These are phyloP conservation scores for Trapa incisa DNA, from an alignment of 345 rosid genomes.

Conservation along the genomic window DNA sequence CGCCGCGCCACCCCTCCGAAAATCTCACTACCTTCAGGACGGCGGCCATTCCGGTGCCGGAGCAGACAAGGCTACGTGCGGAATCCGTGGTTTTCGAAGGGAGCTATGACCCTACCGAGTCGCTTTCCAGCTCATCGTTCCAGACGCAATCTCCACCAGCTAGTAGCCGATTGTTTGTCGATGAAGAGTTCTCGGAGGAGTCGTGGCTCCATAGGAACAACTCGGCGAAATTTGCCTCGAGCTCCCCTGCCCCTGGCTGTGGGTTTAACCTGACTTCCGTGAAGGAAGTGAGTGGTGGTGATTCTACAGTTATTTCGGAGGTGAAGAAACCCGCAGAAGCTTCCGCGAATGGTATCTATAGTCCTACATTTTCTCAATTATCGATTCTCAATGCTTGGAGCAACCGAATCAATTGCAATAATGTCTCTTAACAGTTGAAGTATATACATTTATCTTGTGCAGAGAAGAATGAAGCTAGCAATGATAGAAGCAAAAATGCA, in stretches of 20 bases:
- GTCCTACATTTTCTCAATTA: background rate
- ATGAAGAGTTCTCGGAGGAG: conserved; percentile 23
- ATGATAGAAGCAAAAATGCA: conserved; percentile 36
- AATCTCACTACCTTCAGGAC: conserved; percentile 18
- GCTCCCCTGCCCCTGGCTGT: conserved; percentile 66
- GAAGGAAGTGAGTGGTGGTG: conserved; percentile 45
- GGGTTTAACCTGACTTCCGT: conserved; percentile 55
- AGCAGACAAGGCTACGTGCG: conserved; percentile 11
- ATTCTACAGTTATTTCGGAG: conserved; percentile 42
- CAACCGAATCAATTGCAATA: background rate
- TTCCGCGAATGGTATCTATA: conserved; percentile 23
- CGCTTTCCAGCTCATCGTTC: conserved; percentile 20
- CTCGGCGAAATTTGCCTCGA: conserved; percentile 34
- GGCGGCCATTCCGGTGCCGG: conserved; percentile 3
- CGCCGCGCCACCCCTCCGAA: conserved; percentile 53
- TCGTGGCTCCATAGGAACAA: conserved; percentile 21
- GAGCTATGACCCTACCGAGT: conserved; percentile 8
- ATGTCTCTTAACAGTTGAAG: background rate
- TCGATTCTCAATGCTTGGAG: background rate
- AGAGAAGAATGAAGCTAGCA: conserved; percentile 39
- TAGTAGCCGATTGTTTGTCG: conserved; percentile 14
- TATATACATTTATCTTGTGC: conserved; percentile 9
- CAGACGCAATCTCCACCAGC: conserved; percentile 17
- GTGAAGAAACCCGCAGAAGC: conserved; percentile 44
- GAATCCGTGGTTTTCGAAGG: conserved; percentile 9